Evolutionary conservation across 257 asterid genomes (phyloP).

Genomic region (Cruciata laevipes): DNA sequence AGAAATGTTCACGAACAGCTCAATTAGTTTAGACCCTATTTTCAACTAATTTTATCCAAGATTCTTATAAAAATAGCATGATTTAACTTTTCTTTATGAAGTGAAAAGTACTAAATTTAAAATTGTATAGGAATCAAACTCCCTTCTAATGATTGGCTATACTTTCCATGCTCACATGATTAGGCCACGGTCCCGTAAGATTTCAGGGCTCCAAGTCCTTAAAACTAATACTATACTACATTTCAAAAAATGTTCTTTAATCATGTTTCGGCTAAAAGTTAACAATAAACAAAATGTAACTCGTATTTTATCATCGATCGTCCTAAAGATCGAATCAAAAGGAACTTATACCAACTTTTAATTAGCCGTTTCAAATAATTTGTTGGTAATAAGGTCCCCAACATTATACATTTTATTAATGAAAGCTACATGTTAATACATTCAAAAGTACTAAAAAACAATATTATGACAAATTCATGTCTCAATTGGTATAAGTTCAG

Average conservation of each 20-base stretch:
- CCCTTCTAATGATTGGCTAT: conserved; percentile 15
- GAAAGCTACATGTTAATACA: background rate
- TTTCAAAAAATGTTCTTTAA: conserved; percentile 1
- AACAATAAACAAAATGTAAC: background rate
- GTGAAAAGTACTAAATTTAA: conserved; percentile 2
- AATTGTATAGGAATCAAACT: conserved; percentile 7
- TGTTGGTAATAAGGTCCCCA: conserved; percentile 1
- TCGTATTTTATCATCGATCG: background rate
- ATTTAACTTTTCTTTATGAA: too few species aligned
- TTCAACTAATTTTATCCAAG: background rate
- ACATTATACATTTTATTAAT: background rate
- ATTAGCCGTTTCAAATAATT: conserved; percentile 14
- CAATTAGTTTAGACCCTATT: too few species aligned
- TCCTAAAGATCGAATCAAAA: background rate
- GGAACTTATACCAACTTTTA: background rate
- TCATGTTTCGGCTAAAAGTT: conserved; percentile 1
- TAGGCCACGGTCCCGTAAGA: conserved; percentile 26
- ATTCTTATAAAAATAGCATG: background rate
- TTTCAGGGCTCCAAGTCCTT: conserved; percentile 14
- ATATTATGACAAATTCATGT: too few species aligned
- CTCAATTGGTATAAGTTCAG: too few species aligned
- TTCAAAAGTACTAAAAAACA: background rate
- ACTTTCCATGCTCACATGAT: conserved; percentile 15
- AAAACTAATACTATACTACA: background rate
- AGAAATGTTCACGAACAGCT: too few species aligned